Percentiles rank a stretch among this genome's conserved stretches.
Evolutionary conservation across 495 filamentous ascomycete species (phyloP).

Genomic region (Beverwykella pulmonaria): DNA sequence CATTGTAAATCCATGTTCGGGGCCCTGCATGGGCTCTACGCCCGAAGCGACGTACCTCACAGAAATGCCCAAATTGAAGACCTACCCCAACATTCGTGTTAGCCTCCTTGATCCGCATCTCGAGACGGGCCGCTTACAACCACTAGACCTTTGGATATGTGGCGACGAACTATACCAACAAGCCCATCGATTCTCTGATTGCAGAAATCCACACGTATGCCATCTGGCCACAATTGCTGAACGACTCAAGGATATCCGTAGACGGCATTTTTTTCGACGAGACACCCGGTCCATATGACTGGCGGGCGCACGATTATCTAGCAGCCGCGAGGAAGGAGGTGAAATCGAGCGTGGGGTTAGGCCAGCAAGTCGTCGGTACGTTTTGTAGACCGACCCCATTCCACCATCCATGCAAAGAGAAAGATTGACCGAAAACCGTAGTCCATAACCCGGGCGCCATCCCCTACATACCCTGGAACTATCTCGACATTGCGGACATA

Average conservation of each 20-base stretch:
- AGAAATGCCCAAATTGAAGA: constrained; percentile 32
- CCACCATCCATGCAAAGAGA: background rate
- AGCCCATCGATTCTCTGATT: constrained; percentile 20
- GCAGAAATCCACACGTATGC: constrained; percentile 30
- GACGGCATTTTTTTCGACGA: constrained; percentile 40
- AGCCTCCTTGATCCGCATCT: too few species aligned
- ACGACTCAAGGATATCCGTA: constrained; percentile 2
- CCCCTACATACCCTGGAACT: constrained; percentile 27
- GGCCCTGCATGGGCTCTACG: constrained; percentile 16
- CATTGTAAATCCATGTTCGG: constrained; percentile 32
- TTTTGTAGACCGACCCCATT: background rate
- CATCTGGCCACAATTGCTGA: constrained; percentile 15
- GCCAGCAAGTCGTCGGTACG: constrained; percentile 25
- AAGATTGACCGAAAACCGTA: background rate
- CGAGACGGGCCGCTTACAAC: too few species aligned
- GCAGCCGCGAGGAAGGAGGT: constrained; percentile 35
- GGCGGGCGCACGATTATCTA: constrained; percentile 42
- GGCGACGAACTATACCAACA: constrained; percentile 32
- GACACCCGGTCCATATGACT: constrained; percentile 36
- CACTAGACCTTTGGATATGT: constrained; percentile 28
- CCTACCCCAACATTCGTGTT: constrained; percentile 22
- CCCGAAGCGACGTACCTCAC: constrained; percentile 27
- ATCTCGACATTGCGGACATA: constrained; percentile 31
- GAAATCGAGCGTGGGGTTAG: constrained; percentile 29
- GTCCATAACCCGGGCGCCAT: constrained; percentile 32